Evolutionary conservation across 371 early-diverging fungal species (phyloP).

Genomic region (Batkoa obscura): DNA sequence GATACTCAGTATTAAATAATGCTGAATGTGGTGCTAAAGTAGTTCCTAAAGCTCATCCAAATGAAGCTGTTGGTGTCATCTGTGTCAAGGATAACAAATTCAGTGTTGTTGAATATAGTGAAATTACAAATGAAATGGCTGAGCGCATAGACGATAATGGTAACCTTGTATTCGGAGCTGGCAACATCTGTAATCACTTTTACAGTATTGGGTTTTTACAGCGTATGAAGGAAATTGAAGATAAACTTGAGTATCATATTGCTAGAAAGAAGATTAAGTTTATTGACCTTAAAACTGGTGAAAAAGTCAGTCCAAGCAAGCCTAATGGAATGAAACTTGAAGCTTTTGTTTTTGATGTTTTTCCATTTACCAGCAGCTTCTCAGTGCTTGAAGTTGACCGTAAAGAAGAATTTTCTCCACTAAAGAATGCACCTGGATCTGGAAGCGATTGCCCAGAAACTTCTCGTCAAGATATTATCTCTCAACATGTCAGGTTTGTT

Average conservation of each 20-base stretch:
- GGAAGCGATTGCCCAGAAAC: slow-evolving; percentile 86
- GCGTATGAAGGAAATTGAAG: slow-evolving; percentile 59
- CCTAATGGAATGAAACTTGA: slow-evolving; percentile 95
- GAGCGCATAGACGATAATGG: slow-evolving; percentile 39
- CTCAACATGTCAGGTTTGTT: slow-evolving; percentile 67
- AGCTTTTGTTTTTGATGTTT: slow-evolving; percentile 83
- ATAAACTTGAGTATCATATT: slow-evolving; percentile 77
- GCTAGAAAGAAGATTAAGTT: slow-evolving; percentile 94
- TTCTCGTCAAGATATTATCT: slow-evolving; percentile 65
- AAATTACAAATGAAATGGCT: slow-evolving; percentile 60
- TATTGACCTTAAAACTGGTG: slow-evolving; percentile 58
- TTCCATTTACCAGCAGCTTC: slow-evolving; percentile 68
- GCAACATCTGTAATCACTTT: slow-evolving; percentile 96
- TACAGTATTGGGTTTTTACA: slow-evolving; percentile 82
- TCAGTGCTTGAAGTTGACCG: slow-evolving; percentile 85
- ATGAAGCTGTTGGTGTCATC: slow-evolving; percentile 89
- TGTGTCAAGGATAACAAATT: slow-evolving; percentile 63
- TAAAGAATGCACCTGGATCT: slow-evolving; percentile 89
- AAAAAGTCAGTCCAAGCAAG: slow-evolving; percentile 42
- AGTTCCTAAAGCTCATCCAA: slow-evolving; percentile 62
- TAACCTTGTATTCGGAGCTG: slow-evolving; percentile 66
- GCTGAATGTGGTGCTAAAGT: slow-evolving; percentile 91
- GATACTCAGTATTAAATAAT: slow-evolving; percentile 56
- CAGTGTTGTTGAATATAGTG: slow-evolving; percentile 90
- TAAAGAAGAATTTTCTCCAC: slow-evolving; percentile 89